phyloP scores from a whole-genome alignment of 768 basidiomycete genomes.

The Suillus discolor region DNA sequence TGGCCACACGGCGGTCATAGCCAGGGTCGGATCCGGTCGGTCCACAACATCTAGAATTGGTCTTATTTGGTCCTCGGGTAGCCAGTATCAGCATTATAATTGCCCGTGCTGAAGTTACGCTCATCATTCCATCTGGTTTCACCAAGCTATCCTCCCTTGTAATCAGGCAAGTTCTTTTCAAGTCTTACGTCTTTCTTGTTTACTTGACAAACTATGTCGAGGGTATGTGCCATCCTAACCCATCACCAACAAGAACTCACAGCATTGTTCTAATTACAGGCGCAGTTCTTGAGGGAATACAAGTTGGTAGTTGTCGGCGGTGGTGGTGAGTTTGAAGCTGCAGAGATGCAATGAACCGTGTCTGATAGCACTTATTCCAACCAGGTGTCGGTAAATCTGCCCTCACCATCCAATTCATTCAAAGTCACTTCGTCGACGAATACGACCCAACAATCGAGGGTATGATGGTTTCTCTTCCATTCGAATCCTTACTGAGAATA shows the following conservation, averaged over 20 bases:
- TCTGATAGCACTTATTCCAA: slow-evolving; percentile 7
- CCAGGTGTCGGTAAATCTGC: slow-evolving; percentile 76
- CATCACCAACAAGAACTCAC: slow-evolving; percentile 4
- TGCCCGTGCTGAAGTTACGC: not conserved
- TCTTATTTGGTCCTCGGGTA: slow-evolving; percentile 25
- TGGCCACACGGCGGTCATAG: not conserved
- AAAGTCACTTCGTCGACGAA: slow-evolving; percentile 91
- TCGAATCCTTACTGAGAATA: slow-evolving; percentile 1
- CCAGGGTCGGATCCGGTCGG: not conserved
- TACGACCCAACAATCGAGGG: slow-evolving; percentile 97
- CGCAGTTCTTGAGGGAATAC: slow-evolving; percentile 93
- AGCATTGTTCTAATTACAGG: slow-evolving; percentile 40
- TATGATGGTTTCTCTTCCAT: slow-evolving; percentile 23
- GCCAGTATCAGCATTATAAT: slow-evolving; percentile 17
- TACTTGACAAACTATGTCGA: slow-evolving; percentile 29
- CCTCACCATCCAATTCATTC: slow-evolving; percentile 97
- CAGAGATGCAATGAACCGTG: not conserved
- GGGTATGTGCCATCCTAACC: slow-evolving; percentile 20
- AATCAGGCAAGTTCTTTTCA: slow-evolving; percentile 1
- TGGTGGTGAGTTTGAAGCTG: slow-evolving; percentile 67
- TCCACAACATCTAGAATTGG: slow-evolving; percentile 18
- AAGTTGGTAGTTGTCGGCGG: slow-evolving; percentile 99
- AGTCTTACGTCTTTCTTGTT: slow-evolving; percentile 1
- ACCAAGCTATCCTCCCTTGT: slow-evolving; percentile 4
- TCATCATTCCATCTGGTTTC: slow-evolving; percentile 7